phyloP scores from a whole-genome alignment of 1,284 basidiomycete genomes.

The Malassezia obtusa region DNA sequence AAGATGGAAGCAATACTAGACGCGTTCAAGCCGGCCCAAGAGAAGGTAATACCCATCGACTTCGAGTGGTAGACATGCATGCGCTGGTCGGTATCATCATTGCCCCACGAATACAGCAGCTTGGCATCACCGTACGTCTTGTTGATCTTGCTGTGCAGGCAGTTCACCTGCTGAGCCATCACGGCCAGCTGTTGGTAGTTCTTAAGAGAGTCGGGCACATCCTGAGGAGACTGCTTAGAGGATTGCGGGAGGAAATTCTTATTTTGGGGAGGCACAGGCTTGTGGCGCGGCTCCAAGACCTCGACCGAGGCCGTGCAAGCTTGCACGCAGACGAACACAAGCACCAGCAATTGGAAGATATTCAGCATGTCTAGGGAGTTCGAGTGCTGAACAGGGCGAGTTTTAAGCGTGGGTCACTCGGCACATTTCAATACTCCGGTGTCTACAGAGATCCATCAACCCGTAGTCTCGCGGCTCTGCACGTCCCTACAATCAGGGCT shows the following conservation, averaged over 20 bases:
- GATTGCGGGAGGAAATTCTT: not conserved
- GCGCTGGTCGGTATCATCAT: conserved; percentile 15
- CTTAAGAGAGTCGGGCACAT: not conserved
- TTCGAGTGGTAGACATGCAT: conserved; percentile 17
- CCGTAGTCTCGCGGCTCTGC: too few species aligned
- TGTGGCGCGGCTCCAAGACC: not conserved
- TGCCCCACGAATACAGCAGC: conserved; percentile 11
- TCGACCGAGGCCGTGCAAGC: not conserved
- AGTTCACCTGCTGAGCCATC: conserved; percentile 17
- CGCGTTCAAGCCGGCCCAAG: conserved; percentile 15
- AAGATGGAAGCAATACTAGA: conserved; percentile 1
- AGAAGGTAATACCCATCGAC: conserved; percentile 12
- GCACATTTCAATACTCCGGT: too few species aligned
- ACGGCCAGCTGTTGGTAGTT: conserved; percentile 14
- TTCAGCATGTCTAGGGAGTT: too few species aligned
- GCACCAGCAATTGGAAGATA: too few species aligned
- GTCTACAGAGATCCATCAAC: too few species aligned
- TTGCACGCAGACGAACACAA: not conserved
- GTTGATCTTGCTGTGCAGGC: conserved; percentile 1
- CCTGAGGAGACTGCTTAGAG: not conserved
- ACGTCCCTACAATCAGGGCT: too few species aligned
- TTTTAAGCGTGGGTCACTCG: too few species aligned
- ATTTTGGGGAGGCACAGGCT: not conserved
- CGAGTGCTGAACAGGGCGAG: too few species aligned
- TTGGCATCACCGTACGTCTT: conserved; percentile 8